Conservation (phyloP, 108 stramenopile species). For the Ochromonas danica region DNA sequence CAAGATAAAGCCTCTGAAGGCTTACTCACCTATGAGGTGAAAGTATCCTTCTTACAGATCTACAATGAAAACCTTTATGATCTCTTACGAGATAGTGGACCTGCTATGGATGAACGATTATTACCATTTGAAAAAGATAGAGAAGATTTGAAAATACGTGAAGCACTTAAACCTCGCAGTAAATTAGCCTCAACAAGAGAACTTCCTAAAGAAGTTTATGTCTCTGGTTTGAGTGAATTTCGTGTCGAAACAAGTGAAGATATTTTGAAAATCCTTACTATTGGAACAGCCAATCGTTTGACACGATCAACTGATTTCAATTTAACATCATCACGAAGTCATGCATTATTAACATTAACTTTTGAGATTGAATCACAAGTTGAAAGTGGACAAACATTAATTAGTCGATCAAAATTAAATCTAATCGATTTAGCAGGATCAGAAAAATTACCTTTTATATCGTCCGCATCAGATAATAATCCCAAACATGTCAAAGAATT, state of each 20-base stretch:
- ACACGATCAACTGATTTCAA: slow-evolving; percentile 33
- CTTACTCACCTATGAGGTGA: not conserved
- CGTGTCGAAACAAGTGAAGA: slow-evolving; percentile 27
- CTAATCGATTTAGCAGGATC: slow-evolving; percentile 57
- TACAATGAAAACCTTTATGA: slow-evolving; percentile 68
- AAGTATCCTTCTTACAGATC: slow-evolving; percentile 61
- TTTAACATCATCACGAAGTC: slow-evolving; percentile 26
- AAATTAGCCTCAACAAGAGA: not conserved
- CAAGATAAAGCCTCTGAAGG: slow-evolving; percentile 8
- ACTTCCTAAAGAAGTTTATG: slow-evolving; percentile 26
- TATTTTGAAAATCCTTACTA: slow-evolving; percentile 19
- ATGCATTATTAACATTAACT: slow-evolving; percentile 22
- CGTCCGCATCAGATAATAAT: slow-evolving; percentile 42
- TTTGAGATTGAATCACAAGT: slow-evolving; percentile 34
- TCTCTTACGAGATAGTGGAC: slow-evolving; percentile 45
- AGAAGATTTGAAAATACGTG: slow-evolving; percentile 24
- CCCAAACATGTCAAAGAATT: slow-evolving; percentile 64
- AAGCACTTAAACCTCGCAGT: not conserved
- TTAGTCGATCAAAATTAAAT: slow-evolving; percentile 12
- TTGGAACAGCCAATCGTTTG: slow-evolving; percentile 26
- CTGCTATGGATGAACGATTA: not conserved
- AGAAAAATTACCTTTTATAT: slow-evolving; percentile 1
- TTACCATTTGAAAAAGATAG: not conserved
- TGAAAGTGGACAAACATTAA: slow-evolving; percentile 30
- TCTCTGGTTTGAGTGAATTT: slow-evolving; percentile 33